Conservation (phyloP, 2,329 filamentous ascomycete species). For the Neonectria magnoliae region DNA sequence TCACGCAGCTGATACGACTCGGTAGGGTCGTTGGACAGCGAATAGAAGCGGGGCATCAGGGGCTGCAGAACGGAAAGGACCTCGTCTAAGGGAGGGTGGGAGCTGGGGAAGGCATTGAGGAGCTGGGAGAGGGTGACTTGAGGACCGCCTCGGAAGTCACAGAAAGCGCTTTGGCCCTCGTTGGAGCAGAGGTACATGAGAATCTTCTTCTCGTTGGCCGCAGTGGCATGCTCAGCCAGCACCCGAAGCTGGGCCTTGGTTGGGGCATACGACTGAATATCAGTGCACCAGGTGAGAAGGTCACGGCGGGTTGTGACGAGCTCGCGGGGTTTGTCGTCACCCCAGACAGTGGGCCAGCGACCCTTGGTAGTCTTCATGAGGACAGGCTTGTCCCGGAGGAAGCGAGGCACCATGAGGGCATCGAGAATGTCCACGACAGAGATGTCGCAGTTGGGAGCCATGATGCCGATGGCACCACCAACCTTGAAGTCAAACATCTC, state of each 20-base stretch:
- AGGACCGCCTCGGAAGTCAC: constrained; percentile 90
- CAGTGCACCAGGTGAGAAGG: constrained; percentile 94
- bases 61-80: constrained; percentile 84
- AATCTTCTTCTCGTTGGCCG: constrained; percentile 87
- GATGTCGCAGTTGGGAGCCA: constrained; percentile 82
- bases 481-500: constrained; percentile 92
- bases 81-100: constrained; percentile 85
- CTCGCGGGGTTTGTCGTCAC: constrained; percentile 84
- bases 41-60: constrained; percentile 98
- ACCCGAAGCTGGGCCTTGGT: constrained; percentile 88
- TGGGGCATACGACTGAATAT: constrained; percentile 91
- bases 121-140: constrained; percentile 88
- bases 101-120: constrained; percentile 89
- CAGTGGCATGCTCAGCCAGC: constrained; percentile 83
- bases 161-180: constrained; percentile 92
- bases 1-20: constrained; percentile 75
- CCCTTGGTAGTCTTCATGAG: constrained; percentile 81
- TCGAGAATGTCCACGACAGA: constrained; percentile 88
- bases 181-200: constrained; percentile 86
- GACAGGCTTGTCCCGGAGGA: constrained; percentile 85
- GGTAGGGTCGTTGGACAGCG: constrained; percentile 93
- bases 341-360: constrained; percentile 98
- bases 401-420: constrained; percentile 80
- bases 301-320: constrained; percentile 91
- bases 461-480: constrained; percentile 92